These are phyloP conservation scores for Hypoxylon fuscum DNA, from an alignment of 495 filamentous ascomycete genomes.

Conservation along the genomic window DNA sequence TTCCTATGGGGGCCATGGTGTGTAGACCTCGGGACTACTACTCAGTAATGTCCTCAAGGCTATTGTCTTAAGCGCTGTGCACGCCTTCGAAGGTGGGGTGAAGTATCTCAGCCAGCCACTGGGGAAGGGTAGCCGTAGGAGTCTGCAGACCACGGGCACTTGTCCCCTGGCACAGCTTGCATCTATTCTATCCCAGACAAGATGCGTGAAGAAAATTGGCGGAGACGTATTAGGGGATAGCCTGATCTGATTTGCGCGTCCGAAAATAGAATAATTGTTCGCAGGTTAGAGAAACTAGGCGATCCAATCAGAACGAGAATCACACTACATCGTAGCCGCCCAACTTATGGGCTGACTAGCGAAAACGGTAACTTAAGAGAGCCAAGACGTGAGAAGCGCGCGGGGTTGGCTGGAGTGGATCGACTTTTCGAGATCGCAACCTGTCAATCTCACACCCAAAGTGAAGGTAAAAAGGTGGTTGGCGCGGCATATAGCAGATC, in stretches of 20 bases:
- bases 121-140: conserved; percentile 14
- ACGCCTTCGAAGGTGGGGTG: conserved; percentile 35
- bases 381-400: conserved; percentile 32
- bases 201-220: conserved; percentile 22
- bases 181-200: conserved; percentile 23
- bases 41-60: conserved; percentile 18
- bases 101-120: conserved; percentile 39
- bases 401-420: conserved; percentile 25
- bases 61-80: conserved; percentile 43
- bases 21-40: conserved; percentile 30
- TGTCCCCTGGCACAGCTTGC: conserved; percentile 16
- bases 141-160: conserved; percentile 23
- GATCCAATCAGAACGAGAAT: conserved; percentile 35
- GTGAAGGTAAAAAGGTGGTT: background rate
- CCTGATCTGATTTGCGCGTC: conserved; percentile 33
- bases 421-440: conserved; percentile 18
- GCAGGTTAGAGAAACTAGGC: conserved; percentile 18
- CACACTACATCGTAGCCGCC: conserved; percentile 44
- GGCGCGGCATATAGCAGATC: conserved; percentile 14
- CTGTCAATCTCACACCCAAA: conserved; percentile 7
- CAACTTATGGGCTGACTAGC: conserved; percentile 22
- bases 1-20: conserved; percentile 27
- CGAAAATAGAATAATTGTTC: conserved; percentile 40
- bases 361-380: conserved; percentile 29
- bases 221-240: conserved; percentile 5